Base-by-base conservation (phyloP, 805 yeast species). In the Saturnispora silvae region DNA sequence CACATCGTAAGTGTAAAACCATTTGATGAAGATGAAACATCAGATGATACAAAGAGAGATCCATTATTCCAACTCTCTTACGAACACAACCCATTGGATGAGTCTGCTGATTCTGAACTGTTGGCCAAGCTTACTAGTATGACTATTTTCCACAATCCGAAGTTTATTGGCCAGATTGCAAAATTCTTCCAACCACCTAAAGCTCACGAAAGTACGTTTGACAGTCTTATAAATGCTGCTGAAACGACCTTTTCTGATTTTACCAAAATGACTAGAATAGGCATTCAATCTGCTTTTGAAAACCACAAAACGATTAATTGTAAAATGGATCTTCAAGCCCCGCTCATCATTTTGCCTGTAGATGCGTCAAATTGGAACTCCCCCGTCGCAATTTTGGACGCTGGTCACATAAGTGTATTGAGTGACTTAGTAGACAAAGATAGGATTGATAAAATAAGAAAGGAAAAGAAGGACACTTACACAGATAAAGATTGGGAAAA, bases 191-290 rank as follows among this genome's bases (percentile, higher is more conserved):
- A 71, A 33, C 95, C 96, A 1, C 95, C 96, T 16, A 76, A 75
- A 41, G 75, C 75, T 20, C 94, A 87, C 48, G 65, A 77, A 39
- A 95, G 87, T 50, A 86, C 96, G 0, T 75, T 92, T 17, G 89
- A 86, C 26, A 92, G 92, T 8, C 73, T 94, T 19, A 74, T 92
- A 74, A 79, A 75, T 56, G 97, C 96, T 1, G 98, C 99, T 0
- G 95, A 87, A 44, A 83, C 87, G 0, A 87, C 96, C 0, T 81
- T 92, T 40, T 96, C 86, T 51, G 96, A 94, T 2, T 65, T 92
- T 44, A 78, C 96, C 0, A 67, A 77, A 19, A 95, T 86, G 53
- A 92, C 97, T 0, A 67, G 96, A 50, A 69, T 92, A 44, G 97
- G 97, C 0, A 67, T 92, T 16, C 94, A 89, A 59, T 86, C 92